A percentile compares a stretch with the other conserved stretches of the same genome.
Conservation (phyloP, 208 protist genomes). For the Acanthamoeba triangularis region DNA sequence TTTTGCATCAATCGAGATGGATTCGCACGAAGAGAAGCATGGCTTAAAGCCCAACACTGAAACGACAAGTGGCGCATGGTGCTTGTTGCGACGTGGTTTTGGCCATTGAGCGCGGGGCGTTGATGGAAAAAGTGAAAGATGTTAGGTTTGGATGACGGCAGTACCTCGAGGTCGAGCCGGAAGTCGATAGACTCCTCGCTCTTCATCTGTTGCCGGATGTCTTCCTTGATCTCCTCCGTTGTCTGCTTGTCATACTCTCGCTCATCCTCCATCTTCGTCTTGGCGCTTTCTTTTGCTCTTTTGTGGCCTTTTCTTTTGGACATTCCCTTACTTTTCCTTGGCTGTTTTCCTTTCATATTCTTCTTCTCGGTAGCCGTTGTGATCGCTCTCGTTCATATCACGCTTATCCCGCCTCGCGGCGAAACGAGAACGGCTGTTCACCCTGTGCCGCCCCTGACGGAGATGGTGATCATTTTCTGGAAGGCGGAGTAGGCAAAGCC, state of each 20-base stretch:
- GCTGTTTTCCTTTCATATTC: too few relatives aligned
- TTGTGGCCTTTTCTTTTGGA: too few relatives aligned
- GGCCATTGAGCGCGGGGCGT: neutral
- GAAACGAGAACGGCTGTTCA: too few relatives aligned
- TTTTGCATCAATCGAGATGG: too few relatives aligned
- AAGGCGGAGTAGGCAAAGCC: too few relatives aligned
- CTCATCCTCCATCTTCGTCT: neutral
- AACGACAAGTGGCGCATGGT: neutral
- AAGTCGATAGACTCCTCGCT: slow-evolving; percentile 45
- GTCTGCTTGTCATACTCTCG: slow-evolving; percentile 34
- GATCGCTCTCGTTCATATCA: too few relatives aligned
- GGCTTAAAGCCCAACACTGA: neutral
- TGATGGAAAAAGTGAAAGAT: neutral
- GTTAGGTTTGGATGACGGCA: neutral
- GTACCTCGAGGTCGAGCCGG: slow-evolving; percentile 1
- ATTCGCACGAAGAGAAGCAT: too few relatives aligned
- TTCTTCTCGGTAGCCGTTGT: too few relatives aligned
- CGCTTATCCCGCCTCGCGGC: too few relatives aligned
- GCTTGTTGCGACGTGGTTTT: neutral
- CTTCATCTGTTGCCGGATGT: slow-evolving; percentile 44
- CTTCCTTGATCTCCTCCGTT: slow-evolving; percentile 16
- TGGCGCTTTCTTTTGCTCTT: neutral
- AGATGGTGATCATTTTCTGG: too few relatives aligned
- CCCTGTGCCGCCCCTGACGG: too few relatives aligned
- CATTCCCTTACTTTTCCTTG: too few relatives aligned